Base-by-base conservation (phyloP, 2,329 filamentous ascomycete species). In the Fusarium foetens region DNA sequence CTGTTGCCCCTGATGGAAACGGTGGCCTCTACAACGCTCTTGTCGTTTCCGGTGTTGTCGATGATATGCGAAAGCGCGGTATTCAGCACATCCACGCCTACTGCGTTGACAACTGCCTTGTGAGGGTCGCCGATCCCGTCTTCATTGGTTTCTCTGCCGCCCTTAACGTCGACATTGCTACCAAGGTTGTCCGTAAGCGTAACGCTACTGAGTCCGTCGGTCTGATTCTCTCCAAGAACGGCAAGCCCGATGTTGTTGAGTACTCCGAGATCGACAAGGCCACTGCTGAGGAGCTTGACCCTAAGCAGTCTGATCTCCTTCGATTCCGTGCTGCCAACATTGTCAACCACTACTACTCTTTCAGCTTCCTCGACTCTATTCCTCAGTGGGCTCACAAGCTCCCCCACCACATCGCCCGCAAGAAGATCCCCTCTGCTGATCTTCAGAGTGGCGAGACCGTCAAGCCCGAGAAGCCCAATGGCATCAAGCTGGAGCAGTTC, bases 301-400 rank as follows among this genome's bases (percentile, higher is more conserved):
- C 92, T 60, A 93, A 93, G 82, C 91, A 97, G 78, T 86, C 90
- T 6, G 91, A 90, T 64, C 87, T 98, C 59, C 91, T 99, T 80
- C 97, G 95, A 84, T 98, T 97, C 91, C 93, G 96, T 70, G 95
- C 96, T 64, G 96, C 95, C 79, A 99, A 99, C 86, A 99, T 99
- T 77, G 96, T 99, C 85, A 99, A 99, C 88, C 96, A 99, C 88
- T 99, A 98, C 89, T 99, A 99, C 86, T 97, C 94, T 51, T 95
- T 95, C 87, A 86, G 89, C 75, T 98, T 98, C 88, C 89, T 99
- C 53, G 93, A 97, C 82, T 92, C 90, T 72, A 97, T 98, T 76
- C 94, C 96, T 64, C 85, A 90, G 76, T 98, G 94, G 93, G 91
- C 90, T 23, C 88, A 94, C 84, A 90, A 92, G 82, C 89, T 99